A percentile compares a stretch with the other conserved stretches of the same genome.
phyloP scores from a whole-genome alignment of 305 asterid species.

The Fraxinus sp. region DNA sequence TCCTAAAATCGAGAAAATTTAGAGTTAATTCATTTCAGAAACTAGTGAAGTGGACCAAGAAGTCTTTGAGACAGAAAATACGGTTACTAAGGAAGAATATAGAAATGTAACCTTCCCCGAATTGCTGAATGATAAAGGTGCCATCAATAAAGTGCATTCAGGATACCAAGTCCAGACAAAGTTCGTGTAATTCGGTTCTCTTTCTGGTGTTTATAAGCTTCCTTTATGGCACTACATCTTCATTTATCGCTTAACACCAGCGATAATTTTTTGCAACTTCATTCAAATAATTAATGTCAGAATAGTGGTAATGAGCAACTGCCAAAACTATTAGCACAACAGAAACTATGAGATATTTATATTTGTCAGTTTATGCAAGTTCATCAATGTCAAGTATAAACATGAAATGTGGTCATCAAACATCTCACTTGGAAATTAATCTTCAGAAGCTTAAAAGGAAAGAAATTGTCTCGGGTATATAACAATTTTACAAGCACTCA shows the following conservation, averaged over 20 bases:
- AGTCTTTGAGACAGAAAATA: background rate
- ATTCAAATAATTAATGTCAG: background rate
- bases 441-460: background rate
- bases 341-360: background rate
- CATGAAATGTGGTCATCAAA: background rate
- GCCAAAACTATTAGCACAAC: background rate
- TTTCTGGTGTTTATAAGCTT: background rate
- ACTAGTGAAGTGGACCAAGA: background rate
- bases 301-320: background rate
- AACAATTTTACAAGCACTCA: slow-evolving; percentile 42
- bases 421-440: background rate
- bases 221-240: background rate
- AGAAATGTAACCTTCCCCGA: background rate
- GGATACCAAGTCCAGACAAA: background rate
- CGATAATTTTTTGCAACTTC: background rate
- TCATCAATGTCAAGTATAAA: background rate
- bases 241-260: background rate
- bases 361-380: background rate
- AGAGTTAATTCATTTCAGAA: background rate
- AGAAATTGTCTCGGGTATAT: background rate
- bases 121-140: too few species aligned
- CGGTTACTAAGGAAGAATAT: background rate
- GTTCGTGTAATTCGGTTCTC: background rate
- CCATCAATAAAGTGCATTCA: background rate
- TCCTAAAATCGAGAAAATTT: background rate